These are phyloP conservation scores for Ceratocystiopsis minuta DNA, from an alignment of 2,329 filamentous ascomycete species.

Conservation along the genomic window DNA sequence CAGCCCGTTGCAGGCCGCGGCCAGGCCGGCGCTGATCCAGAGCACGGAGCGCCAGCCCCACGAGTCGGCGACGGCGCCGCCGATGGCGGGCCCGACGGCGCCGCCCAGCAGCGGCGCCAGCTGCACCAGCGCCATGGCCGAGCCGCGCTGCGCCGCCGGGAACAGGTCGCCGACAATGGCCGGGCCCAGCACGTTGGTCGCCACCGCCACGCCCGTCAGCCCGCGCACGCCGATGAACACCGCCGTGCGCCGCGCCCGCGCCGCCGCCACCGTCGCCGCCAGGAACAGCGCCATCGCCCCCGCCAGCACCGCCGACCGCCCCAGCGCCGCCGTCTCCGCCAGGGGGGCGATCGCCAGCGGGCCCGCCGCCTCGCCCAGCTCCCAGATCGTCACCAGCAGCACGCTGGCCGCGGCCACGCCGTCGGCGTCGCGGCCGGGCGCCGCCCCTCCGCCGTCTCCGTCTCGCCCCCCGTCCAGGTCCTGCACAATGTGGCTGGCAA, in stretches of 20 bases:
- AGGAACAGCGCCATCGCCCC: slow-evolving; percentile 33
- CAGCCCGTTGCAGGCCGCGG: slow-evolving; percentile 9
- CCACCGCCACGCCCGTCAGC: slow-evolving; percentile 44
- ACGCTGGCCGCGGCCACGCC: slow-evolving; percentile 24
- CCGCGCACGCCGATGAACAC: slow-evolving; percentile 48
- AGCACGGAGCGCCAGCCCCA: slow-evolving; percentile 19
- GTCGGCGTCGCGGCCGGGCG: slow-evolving; percentile 14
- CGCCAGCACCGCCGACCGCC: slow-evolving; percentile 37
- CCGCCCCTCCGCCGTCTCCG: slow-evolving; percentile 10
- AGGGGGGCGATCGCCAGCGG: slow-evolving; percentile 44
- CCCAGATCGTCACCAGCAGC: slow-evolving; percentile 38
- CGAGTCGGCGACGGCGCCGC: slow-evolving; percentile 15
- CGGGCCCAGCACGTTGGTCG: slow-evolving; percentile 43
- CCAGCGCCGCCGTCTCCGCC: slow-evolving; percentile 35
- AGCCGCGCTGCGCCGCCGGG: slow-evolving; percentile 31
- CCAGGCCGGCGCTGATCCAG: slow-evolving; percentile 13
- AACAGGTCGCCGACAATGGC: slow-evolving; percentile 50
- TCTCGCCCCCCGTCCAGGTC: slow-evolving; percentile 20
- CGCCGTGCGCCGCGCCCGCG: slow-evolving; percentile 28
- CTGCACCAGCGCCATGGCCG: slow-evolving; percentile 24
- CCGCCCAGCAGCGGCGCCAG: slow-evolving; percentile 16
- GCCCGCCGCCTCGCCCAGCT: slow-evolving; percentile 46
- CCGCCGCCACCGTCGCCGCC: slow-evolving; percentile 22
- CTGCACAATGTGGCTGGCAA: slow-evolving; percentile 30
- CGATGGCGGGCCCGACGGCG: slow-evolving; percentile 15